These are phyloP conservation scores for Boletus subcaerulescens DNA, from an alignment of 768 basidiomycete genomes.

Conservation along the genomic window DNA sequence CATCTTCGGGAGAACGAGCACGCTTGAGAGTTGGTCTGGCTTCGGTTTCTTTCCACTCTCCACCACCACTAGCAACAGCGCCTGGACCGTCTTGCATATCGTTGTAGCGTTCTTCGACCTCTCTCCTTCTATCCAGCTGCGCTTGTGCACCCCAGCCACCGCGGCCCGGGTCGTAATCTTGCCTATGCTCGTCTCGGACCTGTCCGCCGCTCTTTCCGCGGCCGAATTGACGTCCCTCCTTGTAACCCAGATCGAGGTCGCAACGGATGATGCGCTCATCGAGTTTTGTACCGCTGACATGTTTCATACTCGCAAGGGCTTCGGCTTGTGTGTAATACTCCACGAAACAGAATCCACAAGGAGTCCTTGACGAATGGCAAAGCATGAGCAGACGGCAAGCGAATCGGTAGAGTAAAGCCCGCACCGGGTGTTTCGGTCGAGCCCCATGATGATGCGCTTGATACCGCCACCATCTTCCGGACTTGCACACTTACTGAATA, in stretches of 20 bases:
- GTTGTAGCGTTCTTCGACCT: slow-evolving; percentile 83
- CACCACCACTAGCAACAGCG: slow-evolving; percentile 80
- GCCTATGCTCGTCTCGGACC: slow-evolving; percentile 92
- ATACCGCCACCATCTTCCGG: slow-evolving; percentile 86
- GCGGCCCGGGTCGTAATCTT: slow-evolving; percentile 95
- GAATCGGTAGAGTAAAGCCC: slow-evolving; percentile 21
- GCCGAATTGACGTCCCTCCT: slow-evolving; percentile 95
- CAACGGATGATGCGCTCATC: slow-evolving; percentile 98
- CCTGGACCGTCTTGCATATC: slow-evolving; percentile 79
- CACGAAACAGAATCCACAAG: slow-evolving; percentile 94
- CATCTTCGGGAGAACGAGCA: slow-evolving; percentile 75
- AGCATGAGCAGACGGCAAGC: slow-evolving; percentile 6
- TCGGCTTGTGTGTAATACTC: slow-evolving; percentile 95
- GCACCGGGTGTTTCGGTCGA: slow-evolving; percentile 85
- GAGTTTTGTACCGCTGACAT: slow-evolving; percentile 96
- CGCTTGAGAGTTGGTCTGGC: slow-evolving; percentile 54
- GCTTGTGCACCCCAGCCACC: slow-evolving; percentile 94
- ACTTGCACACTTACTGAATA: slow-evolving; percentile 87
- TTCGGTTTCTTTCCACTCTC: slow-evolving; percentile 77
- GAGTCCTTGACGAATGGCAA: slow-evolving; percentile 53
- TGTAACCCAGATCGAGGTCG: slow-evolving; percentile 95
- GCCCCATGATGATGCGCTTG: slow-evolving; percentile 93
- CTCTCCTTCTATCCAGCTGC: slow-evolving; percentile 73
- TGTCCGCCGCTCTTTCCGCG: slow-evolving; percentile 97
- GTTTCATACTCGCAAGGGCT: slow-evolving; percentile 88